Evolutionary conservation across 2,329 filamentous ascomycete species (phyloP), one percentile per base, ranked within the genome.

Genomic region (Blumeriella jaapii): DNA sequence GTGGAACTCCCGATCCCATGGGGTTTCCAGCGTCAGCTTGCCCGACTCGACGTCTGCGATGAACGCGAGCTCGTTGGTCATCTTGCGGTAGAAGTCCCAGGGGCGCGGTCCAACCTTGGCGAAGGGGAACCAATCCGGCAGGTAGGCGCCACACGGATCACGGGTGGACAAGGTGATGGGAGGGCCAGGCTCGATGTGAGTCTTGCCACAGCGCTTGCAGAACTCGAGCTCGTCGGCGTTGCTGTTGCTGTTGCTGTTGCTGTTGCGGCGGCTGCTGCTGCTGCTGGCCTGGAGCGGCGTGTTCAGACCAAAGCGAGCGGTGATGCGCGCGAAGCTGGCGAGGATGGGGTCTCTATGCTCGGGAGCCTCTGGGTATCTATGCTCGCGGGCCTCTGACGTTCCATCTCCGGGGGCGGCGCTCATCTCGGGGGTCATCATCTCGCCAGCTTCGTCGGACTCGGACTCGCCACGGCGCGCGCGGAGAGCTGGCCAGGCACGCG

Each of bases 71-170:
- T 48, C 28, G 15, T 48, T 49, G 3, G 45, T 36, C 22, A 52
- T 20, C 2, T 27, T 25, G 2, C 9, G 33, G 29, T 42, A 53
- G 5, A 20, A 19, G 2, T 36, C 29, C 49, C 49, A 50, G 10
- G 51, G 48, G 6, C 44, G 30, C 6, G 38, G 13, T 8, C 32
- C 29, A 2, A 31, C 24, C 10, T 46, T 25, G 6, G 34, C 39
- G n/a, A n/a, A n/a, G 4, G 52, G 51, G 17, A 53, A 52, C 52
- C 51, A 55, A 8, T 48, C 45, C 1, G 53, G 53, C 3, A 56
- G 36, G 12, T 39, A 41, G 12, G 45, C 29, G 5, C 44, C 46
- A 23, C 51, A 54, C 4, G 38, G 44, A 31, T 54, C 51, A 16
- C 50, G 45, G 13, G 49, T 39, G 12, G 37, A 27, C 16, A 53